Percentiles rank a stretch among this genome's conserved stretches.
These are phyloP conservation scores for Xylariaceae sp. DNA, from an alignment of 2,329 filamentous ascomycete species.

Conservation along the genomic window DNA sequence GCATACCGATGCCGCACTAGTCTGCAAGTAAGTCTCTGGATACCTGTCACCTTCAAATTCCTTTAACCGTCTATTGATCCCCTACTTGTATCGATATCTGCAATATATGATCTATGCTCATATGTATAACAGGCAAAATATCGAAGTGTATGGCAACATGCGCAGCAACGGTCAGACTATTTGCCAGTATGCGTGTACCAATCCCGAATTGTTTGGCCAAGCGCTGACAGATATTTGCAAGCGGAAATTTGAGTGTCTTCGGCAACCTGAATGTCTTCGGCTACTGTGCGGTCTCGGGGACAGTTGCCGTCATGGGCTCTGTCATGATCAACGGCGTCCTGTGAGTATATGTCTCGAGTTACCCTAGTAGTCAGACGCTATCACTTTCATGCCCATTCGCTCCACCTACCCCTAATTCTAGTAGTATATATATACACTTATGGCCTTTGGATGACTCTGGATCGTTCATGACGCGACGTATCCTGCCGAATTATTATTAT, in stretches of 20 bases:
- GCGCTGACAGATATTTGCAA: not conserved
- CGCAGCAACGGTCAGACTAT: not conserved
- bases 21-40: not conserved
- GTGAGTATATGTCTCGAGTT: not conserved
- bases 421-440: too few species aligned
- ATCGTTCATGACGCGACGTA: not conserved
- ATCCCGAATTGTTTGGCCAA: not conserved
- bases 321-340: not conserved
- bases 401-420: too few species aligned
- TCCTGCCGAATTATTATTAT: not conserved
- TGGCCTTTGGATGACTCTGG: not conserved
- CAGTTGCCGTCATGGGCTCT: not conserved
- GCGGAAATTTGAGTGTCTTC: not conserved
- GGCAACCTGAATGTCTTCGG: not conserved
- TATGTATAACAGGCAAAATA: not conserved
- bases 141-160: not conserved
- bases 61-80: not conserved
- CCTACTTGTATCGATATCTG: not conserved
- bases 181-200: not conserved
- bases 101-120: not conserved
- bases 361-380: not conserved
- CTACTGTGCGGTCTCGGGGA: not conserved
- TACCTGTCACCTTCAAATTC: not conserved
- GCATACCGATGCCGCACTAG: not conserved
- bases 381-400: too few species aligned